Evolutionary conservation across 768 basidiomycete species (phyloP).

Genomic region (Clitopilus passeckerianus): DNA sequence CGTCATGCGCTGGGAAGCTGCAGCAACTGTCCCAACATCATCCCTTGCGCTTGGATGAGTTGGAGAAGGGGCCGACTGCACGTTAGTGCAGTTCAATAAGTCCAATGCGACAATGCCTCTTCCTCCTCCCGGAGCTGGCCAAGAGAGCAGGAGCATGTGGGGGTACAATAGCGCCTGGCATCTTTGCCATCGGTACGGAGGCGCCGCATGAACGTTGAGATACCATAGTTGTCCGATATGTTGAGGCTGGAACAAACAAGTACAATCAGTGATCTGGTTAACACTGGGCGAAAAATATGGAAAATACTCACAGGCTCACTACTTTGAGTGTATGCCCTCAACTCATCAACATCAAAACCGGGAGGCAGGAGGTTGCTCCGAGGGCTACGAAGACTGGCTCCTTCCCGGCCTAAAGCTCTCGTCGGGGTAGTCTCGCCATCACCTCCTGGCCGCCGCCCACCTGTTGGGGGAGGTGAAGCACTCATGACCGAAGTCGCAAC

Average conservation of each 20-base stretch:
- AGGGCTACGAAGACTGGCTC: constrained; percentile 23
- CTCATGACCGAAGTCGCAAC: constrained; percentile 32
- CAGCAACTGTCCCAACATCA: constrained; percentile 85
- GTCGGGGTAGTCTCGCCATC: not conserved
- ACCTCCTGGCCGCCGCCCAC: not conserved
- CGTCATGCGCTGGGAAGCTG: constrained; percentile 51
- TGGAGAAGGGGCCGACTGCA: constrained; percentile 78
- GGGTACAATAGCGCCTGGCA: constrained; percentile 81
- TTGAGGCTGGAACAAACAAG: constrained; percentile 54
- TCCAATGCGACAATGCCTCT: constrained; percentile 85
- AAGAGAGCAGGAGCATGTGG: constrained; percentile 80
- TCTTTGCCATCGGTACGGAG: constrained; percentile 76
- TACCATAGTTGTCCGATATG: constrained; percentile 88
- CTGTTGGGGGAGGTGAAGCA: constrained; percentile 23
- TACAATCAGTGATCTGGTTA: constrained; percentile 11
- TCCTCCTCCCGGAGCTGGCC: constrained; percentile 81
- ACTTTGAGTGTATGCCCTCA: constrained; percentile 44
- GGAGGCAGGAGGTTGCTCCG: constrained; percentile 32
- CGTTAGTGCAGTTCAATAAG: constrained; percentile 80
- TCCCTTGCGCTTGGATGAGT: constrained; percentile 76
- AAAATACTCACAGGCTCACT: constrained; percentile 38
- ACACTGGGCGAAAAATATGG: constrained; percentile 3
- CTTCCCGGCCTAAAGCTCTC: constrained; percentile 10
- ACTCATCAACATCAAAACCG: constrained; percentile 38
- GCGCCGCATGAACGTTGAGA: constrained; percentile 82